phyloP scores from a whole-genome alignment of 495 filamentous ascomycete genomes.

The Haplographium delicatum region DNA sequence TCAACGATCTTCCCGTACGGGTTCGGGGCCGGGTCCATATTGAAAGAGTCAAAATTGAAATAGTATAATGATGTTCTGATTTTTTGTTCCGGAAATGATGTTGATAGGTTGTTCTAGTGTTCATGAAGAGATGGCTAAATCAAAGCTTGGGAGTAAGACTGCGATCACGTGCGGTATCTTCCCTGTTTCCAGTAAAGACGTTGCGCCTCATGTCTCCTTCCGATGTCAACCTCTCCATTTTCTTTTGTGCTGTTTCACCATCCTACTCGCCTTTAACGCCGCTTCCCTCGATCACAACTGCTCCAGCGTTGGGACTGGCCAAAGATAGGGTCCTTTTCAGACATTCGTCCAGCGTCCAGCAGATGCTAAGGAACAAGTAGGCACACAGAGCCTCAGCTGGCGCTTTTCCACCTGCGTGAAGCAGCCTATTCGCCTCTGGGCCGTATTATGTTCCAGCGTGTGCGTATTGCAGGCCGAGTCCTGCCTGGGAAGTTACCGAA shows the following conservation, averaged over 20 bases:
- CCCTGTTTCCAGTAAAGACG: neutral
- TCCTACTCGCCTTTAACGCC: conserved; percentile 8
- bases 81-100: conserved; percentile 4
- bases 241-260: conserved; percentile 11
- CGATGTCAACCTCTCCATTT: conserved; percentile 1
- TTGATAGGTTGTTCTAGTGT: conserved; percentile 3
- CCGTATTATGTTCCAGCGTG: neutral
- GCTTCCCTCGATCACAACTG: conserved; percentile 12
- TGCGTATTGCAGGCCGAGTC: neutral
- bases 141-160: conserved; percentile 1
- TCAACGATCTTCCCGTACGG: too few relatives aligned
- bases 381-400: conserved; percentile 11
- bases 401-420: neutral
- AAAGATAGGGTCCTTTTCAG: conserved; percentile 13
- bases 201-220: neutral
- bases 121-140: conserved; percentile 1
- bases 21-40: too few relatives aligned
- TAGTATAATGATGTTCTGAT: conserved; percentile 2
- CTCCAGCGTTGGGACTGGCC: conserved; percentile 9
- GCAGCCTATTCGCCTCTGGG: neutral
- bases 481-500: neutral
- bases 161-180: too few relatives aligned
- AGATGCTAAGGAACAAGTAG: conserved; percentile 16
- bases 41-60: neutral
- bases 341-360: conserved; percentile 14